Conservation (phyloP, 2,329 filamentous ascomycete genomes). For the Xylariaceae sp. region DNA sequence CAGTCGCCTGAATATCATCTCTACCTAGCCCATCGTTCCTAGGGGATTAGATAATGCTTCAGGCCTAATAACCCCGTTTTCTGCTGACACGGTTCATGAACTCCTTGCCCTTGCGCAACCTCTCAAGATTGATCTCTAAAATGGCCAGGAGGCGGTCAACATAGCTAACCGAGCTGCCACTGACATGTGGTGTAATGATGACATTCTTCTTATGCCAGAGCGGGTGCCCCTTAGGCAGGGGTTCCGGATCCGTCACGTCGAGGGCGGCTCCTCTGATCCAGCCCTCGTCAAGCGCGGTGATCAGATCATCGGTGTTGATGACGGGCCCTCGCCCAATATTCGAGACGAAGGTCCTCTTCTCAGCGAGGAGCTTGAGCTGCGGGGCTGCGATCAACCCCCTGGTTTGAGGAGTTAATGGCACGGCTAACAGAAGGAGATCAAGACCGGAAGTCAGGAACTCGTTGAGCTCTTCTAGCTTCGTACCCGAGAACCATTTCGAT, state of each 20-base stretch:
- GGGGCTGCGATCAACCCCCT: slow-evolving; percentile 45
- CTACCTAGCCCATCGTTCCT: too few species aligned
- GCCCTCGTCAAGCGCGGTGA: slow-evolving; percentile 52
- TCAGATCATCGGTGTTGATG: slow-evolving; percentile 49
- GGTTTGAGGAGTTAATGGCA: slow-evolving; percentile 46
- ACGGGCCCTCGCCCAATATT: slow-evolving; percentile 64
- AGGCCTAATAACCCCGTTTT: slow-evolving; percentile 35
- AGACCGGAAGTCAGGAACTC: slow-evolving; percentile 47
- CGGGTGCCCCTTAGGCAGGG: slow-evolving; percentile 61
- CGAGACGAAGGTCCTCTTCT: slow-evolving; percentile 55
- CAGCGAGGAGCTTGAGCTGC: slow-evolving; percentile 42
- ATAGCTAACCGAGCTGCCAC: slow-evolving; percentile 34
- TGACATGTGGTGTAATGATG: slow-evolving; percentile 50
- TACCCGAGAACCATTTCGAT: slow-evolving; percentile 45
- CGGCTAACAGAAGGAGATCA: slow-evolving; percentile 45
- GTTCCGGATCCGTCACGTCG: slow-evolving; percentile 73
- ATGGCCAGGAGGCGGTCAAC: slow-evolving; percentile 31
- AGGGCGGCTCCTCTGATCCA: slow-evolving; percentile 60
- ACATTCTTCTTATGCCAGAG: slow-evolving; percentile 67
- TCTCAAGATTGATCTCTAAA: slow-evolving; percentile 33
- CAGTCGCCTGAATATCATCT: too few species aligned
- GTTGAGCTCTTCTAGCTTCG: slow-evolving; percentile 36
- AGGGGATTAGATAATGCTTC: too few species aligned
- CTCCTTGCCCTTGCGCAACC: slow-evolving; percentile 33
- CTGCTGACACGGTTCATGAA: slow-evolving; percentile 38